Evolutionary conservation across 306 rosid genomes (phyloP).

Genomic region (Glycyrrhiza uralensis): DNA sequence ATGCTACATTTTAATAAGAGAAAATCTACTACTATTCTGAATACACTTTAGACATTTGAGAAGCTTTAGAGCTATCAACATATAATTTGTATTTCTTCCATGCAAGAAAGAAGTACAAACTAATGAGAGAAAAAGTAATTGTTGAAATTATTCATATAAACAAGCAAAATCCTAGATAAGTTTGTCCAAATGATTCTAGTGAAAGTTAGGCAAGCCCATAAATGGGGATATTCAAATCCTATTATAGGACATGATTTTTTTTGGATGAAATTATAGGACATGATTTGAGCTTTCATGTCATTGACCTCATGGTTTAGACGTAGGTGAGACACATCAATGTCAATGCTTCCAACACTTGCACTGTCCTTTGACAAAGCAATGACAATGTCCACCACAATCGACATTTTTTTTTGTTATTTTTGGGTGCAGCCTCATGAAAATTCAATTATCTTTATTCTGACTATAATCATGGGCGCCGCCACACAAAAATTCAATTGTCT

Average conservation of each 20-base stretch:
- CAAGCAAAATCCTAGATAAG: constrained; percentile 25
- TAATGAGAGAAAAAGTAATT: constrained; percentile 27
- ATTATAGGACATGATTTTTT: constrained; percentile 23
- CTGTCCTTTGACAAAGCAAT: constrained; percentile 7
- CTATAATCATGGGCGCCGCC: neutral
- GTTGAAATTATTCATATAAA: constrained; percentile 27
- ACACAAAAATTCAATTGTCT: constrained; percentile 14
- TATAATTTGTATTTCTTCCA: neutral
- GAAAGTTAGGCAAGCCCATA: constrained; percentile 17
- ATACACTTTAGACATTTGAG: neutral
- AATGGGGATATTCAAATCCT: constrained; percentile 6
- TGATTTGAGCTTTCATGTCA: constrained; percentile 20
- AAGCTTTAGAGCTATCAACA: constrained; percentile 14
- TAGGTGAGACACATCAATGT: neutral
- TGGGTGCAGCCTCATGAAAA: constrained; percentile 8
- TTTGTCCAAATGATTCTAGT: constrained; percentile 31
- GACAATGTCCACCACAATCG: constrained; percentile 15
- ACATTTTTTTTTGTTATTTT: neutral
- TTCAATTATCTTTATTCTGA: constrained; percentile 11
- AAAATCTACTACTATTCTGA: neutral
- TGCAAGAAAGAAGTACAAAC: constrained; percentile 22
- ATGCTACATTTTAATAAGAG: neutral
- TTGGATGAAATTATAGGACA: too few species aligned
- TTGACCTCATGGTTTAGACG: constrained; percentile 5
- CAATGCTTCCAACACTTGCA: constrained; percentile 19